Conservation (phyloP, 148 eudicot species). For the Polygonum aviculare region DNA sequence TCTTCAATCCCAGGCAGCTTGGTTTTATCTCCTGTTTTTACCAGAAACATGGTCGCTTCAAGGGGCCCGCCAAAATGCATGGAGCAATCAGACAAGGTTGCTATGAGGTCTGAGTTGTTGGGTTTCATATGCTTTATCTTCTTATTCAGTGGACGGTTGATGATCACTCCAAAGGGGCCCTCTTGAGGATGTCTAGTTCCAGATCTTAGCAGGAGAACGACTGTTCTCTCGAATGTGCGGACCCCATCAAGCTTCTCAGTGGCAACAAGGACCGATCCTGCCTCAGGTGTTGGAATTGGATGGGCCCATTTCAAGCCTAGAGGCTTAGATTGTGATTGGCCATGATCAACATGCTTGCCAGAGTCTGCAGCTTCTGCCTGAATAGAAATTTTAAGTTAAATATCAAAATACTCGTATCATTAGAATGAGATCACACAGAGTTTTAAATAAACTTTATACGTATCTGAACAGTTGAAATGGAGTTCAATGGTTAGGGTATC, state of each 20-base stretch:
- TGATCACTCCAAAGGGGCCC: constrained; percentile 83
- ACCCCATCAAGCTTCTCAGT: constrained; percentile 93
- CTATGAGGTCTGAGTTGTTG: constrained; percentile 44
- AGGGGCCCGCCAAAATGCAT: constrained; percentile 95
- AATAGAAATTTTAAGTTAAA: neutral
- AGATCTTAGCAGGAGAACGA: constrained; percentile 74
- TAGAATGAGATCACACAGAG: no score
- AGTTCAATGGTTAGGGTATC: no score
- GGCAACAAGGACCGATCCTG: constrained; percentile 88
- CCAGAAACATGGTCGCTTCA: constrained; percentile 71
- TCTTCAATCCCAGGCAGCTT: constrained; percentile 57
- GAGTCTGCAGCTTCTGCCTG: constrained; percentile 47
- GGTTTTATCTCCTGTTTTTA: constrained; percentile 38
- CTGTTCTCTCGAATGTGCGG: constrained; percentile 75
- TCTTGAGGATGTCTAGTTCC: constrained; percentile 80
- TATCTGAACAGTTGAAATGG: no score
- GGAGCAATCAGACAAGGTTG: constrained; percentile 76
- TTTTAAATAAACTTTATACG: no score
- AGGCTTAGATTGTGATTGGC: constrained; percentile 35
- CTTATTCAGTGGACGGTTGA: constrained; percentile 73
- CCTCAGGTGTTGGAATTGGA: constrained; percentile 76
- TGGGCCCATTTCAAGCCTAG: constrained; percentile 91
- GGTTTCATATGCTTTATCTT: constrained; percentile 86
- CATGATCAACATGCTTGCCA: constrained; percentile 25
- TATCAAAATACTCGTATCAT: neutral